These are phyloP conservation scores for Eucalyptus polybractea DNA, from an alignment of 345 rosid genomes.

Conservation along the genomic window DNA sequence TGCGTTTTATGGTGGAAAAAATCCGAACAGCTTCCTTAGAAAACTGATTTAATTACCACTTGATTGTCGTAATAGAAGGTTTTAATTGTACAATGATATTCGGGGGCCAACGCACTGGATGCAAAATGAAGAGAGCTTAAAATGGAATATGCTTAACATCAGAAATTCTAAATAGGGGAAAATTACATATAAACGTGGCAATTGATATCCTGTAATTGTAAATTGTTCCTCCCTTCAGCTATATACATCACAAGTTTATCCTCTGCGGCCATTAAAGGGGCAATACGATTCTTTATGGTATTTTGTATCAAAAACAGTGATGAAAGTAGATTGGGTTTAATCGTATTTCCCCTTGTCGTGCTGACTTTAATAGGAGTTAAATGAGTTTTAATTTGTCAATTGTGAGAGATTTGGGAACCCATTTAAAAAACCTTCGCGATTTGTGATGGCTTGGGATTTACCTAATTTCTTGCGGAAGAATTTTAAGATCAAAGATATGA, in stretches of 20 bases:
- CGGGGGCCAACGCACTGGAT: not conserved
- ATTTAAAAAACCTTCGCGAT: not conserved
- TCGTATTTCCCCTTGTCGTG: not conserved
- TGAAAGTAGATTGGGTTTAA: not conserved
- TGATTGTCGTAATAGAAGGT: not conserved
- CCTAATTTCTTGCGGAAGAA: no score
- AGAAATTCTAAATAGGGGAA: not conserved
- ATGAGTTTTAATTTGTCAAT: not conserved
- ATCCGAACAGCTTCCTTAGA: not conserved
- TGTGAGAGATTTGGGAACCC: not conserved
- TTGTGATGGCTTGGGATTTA: no score
- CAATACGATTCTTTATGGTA: not conserved
- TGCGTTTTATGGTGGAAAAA: not conserved
- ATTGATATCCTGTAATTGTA: not conserved
- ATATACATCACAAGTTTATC: not conserved
- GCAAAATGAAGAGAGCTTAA: not conserved
- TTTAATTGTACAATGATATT: not conserved
- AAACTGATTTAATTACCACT: not conserved
- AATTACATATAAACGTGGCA: not conserved
- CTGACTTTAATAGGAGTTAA: not conserved
- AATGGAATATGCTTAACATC: not conserved
- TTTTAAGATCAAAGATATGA: not conserved
- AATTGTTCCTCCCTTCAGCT: not conserved
- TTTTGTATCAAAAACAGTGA: not conserved
- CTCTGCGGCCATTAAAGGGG: not conserved